These are phyloP conservation scores for Lathyrus oleraceus DNA, from an alignment of 306 rosid genomes.

Conservation along the genomic window DNA sequence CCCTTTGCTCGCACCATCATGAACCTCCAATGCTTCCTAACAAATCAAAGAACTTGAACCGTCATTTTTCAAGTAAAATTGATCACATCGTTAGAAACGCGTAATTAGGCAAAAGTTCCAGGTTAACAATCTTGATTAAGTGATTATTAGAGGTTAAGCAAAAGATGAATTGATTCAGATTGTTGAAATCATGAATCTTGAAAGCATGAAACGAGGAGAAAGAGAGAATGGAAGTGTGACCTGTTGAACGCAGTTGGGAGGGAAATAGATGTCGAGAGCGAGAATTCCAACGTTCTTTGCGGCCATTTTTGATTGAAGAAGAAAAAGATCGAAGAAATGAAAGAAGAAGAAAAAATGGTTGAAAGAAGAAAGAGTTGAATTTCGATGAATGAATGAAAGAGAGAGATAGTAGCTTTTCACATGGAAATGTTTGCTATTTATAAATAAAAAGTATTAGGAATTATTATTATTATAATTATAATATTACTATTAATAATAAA, in stretches of 20 bases:
- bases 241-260: slow-evolving; percentile 82
- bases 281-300: slow-evolving; percentile 89
- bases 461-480: neutral
- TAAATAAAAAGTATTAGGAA: neutral
- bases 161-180: no score
- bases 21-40: slow-evolving; percentile 91
- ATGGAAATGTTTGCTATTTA: slow-evolving; percentile 27
- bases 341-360: no score
- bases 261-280: slow-evolving; percentile 94
- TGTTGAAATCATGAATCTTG: neutral
- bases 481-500: neutral
- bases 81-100: neutral
- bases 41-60: neutral
- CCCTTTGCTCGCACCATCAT: slow-evolving; percentile 97
- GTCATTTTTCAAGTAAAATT: neutral
- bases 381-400: neutral
- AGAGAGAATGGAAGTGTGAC: slow-evolving; percentile 17
- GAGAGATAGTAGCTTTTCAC: slow-evolving; percentile 12
- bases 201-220: neutral
- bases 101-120: no score
- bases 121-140: no score
- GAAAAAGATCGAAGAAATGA: neutral
- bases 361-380: neutral
- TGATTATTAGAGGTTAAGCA: no score
- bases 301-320: slow-evolving; percentile 43